Evolutionary conservation across 2,329 filamentous ascomycete genomes (phyloP).

Genomic region (Volutella citrinella): DNA sequence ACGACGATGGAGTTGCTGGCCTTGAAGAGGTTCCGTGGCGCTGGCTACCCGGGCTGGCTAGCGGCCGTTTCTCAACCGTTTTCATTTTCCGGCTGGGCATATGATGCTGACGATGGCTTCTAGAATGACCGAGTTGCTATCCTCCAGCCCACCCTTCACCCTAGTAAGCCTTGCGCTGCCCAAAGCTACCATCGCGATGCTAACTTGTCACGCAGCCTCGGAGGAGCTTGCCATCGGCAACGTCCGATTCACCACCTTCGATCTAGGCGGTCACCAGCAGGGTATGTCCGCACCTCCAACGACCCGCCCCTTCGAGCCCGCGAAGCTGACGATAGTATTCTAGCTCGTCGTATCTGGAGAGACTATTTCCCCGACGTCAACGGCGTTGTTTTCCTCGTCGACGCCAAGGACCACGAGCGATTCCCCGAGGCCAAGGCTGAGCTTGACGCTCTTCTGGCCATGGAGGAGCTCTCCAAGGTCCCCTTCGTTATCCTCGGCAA

Average conservation of each 20-base stretch:
- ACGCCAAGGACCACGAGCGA: slow-evolving; percentile 95
- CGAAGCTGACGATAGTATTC: too few relatives aligned
- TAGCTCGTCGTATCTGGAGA: slow-evolving; percentile 90
- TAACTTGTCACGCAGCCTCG: slow-evolving; percentile 55
- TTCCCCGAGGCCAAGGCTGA: slow-evolving; percentile 94
- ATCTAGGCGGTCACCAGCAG: slow-evolving; percentile 91
- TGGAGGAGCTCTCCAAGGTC: slow-evolving; percentile 96
- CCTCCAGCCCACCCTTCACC: slow-evolving; percentile 85
- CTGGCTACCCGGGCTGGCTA: too few relatives aligned
- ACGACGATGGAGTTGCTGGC: too few relatives aligned
- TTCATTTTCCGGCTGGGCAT: too few relatives aligned
- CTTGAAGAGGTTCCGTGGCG: too few relatives aligned
- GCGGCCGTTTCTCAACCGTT: too few relatives aligned
- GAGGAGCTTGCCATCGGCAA: slow-evolving; percentile 92
- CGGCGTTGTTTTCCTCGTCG: slow-evolving; percentile 96
- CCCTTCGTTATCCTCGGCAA: slow-evolving; percentile 96
- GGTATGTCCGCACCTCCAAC: slow-evolving; percentile 51
- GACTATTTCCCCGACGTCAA: slow-evolving; percentile 96
- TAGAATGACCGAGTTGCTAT: slow-evolving; percentile 92
- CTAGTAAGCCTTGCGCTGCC: slow-evolving; percentile 74
- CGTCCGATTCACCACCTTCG: slow-evolving; percentile 92
- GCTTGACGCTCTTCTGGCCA: slow-evolving; percentile 88
- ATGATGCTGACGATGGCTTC: slow-evolving; percentile 23
- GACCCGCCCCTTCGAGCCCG: too few relatives aligned
- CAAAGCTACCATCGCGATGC: too few relatives aligned